Evolutionary conservation across 2,329 filamentous ascomycete species (phyloP).

Genomic region (Trichophyton verrucosum): DNA sequence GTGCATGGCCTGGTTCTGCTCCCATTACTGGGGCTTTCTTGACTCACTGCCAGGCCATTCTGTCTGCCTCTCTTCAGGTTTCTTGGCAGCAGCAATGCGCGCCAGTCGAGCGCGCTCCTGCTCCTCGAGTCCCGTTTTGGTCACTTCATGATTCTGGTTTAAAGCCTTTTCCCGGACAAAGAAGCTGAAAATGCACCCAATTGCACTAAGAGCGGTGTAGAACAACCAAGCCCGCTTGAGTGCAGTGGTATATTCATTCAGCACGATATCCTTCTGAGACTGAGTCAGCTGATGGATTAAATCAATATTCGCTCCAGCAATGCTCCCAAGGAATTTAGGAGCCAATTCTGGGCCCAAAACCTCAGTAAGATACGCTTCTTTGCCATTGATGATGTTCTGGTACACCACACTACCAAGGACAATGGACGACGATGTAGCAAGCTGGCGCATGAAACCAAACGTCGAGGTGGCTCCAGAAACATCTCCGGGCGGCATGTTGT

Average conservation of each 20-base stretch:
- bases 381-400: conserved; percentile 25
- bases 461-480: conserved; percentile 52
- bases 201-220: conserved; percentile 29
- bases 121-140: conserved; percentile 34
- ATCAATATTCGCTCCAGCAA: conserved; percentile 23
- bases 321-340: conserved; percentile 8
- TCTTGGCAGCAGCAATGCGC: conserved; percentile 11
- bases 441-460: conserved; percentile 48
- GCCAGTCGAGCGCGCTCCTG: conserved; percentile 34
- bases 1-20: not conserved
- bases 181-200: conserved; percentile 29
- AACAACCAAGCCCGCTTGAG: conserved; percentile 42
- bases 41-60: not conserved
- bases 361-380: conserved; percentile 6
- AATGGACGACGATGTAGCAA: conserved; percentile 46
- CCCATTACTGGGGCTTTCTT: not conserved
- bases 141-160: conserved; percentile 31
- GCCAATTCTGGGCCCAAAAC: conserved; percentile 13
- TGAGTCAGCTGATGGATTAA: conserved; percentile 23
- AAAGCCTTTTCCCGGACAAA: conserved; percentile 30
- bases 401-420: conserved; percentile 45
- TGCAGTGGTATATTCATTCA: conserved; percentile 31
- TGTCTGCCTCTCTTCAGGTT: not conserved
- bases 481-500: conserved; percentile 46
- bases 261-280: conserved; percentile 23